Base-by-base conservation (phyloP, 2,329 filamentous ascomycete genomes). In the Phialophora expanda region DNA sequence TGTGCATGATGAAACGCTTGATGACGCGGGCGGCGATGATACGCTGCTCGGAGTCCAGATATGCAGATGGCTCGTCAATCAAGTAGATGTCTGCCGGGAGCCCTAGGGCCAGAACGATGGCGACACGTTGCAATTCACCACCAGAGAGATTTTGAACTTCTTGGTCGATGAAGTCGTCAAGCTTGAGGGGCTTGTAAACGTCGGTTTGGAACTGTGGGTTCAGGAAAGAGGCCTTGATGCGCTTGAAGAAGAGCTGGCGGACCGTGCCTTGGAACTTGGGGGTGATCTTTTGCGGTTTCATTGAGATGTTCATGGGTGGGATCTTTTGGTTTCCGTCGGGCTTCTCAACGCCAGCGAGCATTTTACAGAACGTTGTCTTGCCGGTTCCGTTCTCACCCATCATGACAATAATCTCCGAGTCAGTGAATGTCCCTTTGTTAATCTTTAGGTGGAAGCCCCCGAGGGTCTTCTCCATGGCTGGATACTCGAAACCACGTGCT, bases 351-450 rank as follows among this genome's bases (percentile, higher is more conserved):
- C 96, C 96, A 65, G 95, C 95, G 72, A 99, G 85, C 82, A 99
- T 90, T 77, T 90, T 92, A 85, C 94, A 98, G 86, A 99, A 99
- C 4, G 95, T 99, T 1, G 95, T 99, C 86, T 99, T 97, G 78
- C 96, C 96, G 41, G 96, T 99, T 81, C 95, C 95, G 81, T 99
- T 99, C 84, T 98, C 94, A 73, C 95, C 95, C 95, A 99, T 98
- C 92, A 99, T 96, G 80, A 99, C 95, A 65, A 99, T 88, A 73
- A 99, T 99, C 78, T 99, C 95, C 0, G 95, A 99, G 78, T 99
- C 94, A 22, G 95, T 98, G 78, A 99, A 99, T 67, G 89, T 85
- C 73, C 96, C 95, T 26, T 86, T 65, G 55, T 98, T 90, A 71
- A 99, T 89, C 65, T 81, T 86, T 58, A 99, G 87, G 74, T 90